Percentiles rank a stretch among this genome's conserved stretches.
Conservation (phyloP, 345 rosid species). For the Salix viminalis region DNA sequence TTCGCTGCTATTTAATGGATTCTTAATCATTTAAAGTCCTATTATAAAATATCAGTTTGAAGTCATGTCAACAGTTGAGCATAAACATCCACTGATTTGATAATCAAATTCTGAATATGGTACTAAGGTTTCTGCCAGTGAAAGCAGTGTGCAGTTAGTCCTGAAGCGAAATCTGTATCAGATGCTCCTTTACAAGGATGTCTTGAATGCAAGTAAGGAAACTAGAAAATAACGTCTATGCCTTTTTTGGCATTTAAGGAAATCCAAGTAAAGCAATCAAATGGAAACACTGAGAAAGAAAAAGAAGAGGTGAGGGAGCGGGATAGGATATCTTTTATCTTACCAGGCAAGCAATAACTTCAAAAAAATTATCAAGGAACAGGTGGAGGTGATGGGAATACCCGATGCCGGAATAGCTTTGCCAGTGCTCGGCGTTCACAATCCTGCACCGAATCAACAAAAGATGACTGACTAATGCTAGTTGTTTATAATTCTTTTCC, state of each 20-base stretch:
- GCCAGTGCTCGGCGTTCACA: slow-evolving; percentile 77
- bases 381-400: slow-evolving; percentile 30
- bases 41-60: too few species aligned
- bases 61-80: too few species aligned
- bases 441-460: slow-evolving; percentile 42
- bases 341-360: slow-evolving; percentile 19
- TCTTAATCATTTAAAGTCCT: too few species aligned
- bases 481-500: background rate
- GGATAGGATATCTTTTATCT: slow-evolving; percentile 5
- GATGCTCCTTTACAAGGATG: background rate
- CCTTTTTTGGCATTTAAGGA: background rate
- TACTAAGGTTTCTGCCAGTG: too few species aligned
- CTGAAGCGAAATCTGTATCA: background rate
- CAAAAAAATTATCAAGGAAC: slow-evolving; percentile 27
- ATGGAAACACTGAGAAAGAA: background rate
- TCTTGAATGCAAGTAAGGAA: background rate
- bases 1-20: background rate
- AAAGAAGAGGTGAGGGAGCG: background rate
- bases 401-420: slow-evolving; percentile 63
- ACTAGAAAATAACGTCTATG: background rate
- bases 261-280: background rate
- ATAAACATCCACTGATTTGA: background rate
- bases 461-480: background rate
- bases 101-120: background rate
- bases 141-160: background rate